Base-by-base conservation (phyloP, 1,284 basidiomycete genomes). In the Retiboletus flavoniger region DNA sequence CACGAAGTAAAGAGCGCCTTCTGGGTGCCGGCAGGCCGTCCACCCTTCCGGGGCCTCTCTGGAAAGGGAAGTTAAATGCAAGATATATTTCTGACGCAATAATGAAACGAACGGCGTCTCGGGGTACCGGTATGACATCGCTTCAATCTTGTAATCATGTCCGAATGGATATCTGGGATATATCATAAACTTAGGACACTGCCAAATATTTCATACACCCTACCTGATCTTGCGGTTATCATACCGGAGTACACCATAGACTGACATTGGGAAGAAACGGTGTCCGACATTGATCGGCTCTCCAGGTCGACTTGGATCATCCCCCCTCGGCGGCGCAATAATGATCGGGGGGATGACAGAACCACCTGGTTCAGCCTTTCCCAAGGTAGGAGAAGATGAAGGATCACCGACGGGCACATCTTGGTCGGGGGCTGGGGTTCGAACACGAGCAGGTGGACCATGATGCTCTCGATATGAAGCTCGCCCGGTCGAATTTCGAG, bases 1-100 rank as follows among this genome's bases (percentile, higher is more conserved):
- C 36, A 71, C 51, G 16, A 58, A 70, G 39, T 71, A 70, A 6
- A 60, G 62, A 36, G 52, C 69, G 13, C 68, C 68, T 43, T 70
- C 68, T 24, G 68, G 68, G 16, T 70, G 68, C 5, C 54, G 54
- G 35, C 50, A 51, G 1, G 65, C 60, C n/a, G 1, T 36, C 68
- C 68, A 73, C 0, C 64, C 71, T 2, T 34, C 14, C 0, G 64
- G 67, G 3, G 53, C 19, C 6, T 28, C 43, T 17, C 68, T 69
- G 31, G 19, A 45, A 56, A 50, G 0, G 5, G 1, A 40, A 43
- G 16, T 42, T 42, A 42, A 21, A 34, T 36, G 17, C 0, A 6
- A 38, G 4, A 28, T 32, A 31, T 10, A 47, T 9, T 10, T 17
- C 13, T 3, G n/a, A 46, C 1, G 3, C 4, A 24, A 10, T 14